Conservation (phyloP, 23 red algal genomes). For the Agarophyton chilense region DNA sequence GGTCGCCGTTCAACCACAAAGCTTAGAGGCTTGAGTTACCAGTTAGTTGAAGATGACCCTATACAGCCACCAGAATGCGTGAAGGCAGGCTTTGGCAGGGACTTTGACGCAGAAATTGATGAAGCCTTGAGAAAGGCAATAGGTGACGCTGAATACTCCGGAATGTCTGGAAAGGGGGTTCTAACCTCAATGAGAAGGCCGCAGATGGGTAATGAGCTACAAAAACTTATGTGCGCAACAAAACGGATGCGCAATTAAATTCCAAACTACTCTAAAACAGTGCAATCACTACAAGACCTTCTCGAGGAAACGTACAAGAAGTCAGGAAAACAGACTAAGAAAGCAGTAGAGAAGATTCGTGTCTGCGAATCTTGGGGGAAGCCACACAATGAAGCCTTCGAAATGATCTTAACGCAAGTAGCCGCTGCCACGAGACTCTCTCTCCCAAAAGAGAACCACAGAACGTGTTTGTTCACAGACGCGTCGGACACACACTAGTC, state of each 20-base stretch:
- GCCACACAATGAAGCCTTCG: background rate
- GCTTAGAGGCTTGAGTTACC: background rate
- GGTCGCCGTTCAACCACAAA: background rate
- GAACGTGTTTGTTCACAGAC: constrained; percentile 18
- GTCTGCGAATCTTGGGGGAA: background rate
- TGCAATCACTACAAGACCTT: constrained; percentile 21
- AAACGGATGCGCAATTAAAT: constrained; percentile 55
- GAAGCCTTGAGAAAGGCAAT: background rate
- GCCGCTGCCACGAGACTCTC: background rate
- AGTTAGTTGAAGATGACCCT: background rate
- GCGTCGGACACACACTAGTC: constrained; percentile 24
- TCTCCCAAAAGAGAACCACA: background rate
- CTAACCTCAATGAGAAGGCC: constrained; percentile 26
- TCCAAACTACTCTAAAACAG: background rate
- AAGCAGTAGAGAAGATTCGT: background rate
- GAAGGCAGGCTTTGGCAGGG: background rate
- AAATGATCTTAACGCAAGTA: background rate
- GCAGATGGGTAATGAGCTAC: background rate
- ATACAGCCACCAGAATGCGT: constrained; percentile 22
- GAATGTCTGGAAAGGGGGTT: background rate
- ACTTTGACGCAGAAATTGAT: background rate
- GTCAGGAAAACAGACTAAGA: constrained; percentile 22
- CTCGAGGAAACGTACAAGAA: background rate
- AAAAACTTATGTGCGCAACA: constrained; percentile 42
- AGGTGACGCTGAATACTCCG: background rate